These are phyloP conservation scores for Paspalum vaginatum DNA, from an alignment of 176 grass and related monocot species.

Conservation along the genomic window DNA sequence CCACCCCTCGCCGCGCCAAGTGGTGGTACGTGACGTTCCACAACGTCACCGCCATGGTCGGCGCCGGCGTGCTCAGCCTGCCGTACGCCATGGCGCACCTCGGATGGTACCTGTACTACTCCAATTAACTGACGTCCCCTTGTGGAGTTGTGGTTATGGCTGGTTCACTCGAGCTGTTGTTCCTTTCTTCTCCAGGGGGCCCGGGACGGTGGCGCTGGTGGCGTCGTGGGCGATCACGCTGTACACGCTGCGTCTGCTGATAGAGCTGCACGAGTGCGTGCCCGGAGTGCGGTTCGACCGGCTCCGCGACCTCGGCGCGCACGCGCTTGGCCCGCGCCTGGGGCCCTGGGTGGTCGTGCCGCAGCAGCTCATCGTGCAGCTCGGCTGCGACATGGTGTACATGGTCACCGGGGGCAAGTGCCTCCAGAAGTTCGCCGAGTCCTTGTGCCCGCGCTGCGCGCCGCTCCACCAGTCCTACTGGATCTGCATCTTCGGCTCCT, in stretches of 20 bases:
- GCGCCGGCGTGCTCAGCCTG: slow-evolving; percentile 77
- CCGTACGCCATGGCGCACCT: slow-evolving; percentile 73
- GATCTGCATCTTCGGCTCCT: slow-evolving; percentile 79
- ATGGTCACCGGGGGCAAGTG: slow-evolving; percentile 82
- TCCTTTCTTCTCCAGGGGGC: slow-evolving; percentile 23
- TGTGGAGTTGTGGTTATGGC: background rate
- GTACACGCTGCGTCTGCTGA: slow-evolving; percentile 87
- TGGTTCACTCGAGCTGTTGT: background rate
- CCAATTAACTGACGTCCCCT: too few species aligned
- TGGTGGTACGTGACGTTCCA: slow-evolving; percentile 79
- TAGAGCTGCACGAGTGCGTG: slow-evolving; percentile 90
- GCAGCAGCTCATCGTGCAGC: slow-evolving; percentile 81
- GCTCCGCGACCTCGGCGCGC: slow-evolving; percentile 79
- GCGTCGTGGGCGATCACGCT: slow-evolving; percentile 77
- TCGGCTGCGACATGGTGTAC: slow-evolving; percentile 72
- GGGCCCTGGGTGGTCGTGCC: slow-evolving; percentile 80
- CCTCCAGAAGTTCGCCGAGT: slow-evolving; percentile 64
- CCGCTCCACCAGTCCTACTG: slow-evolving; percentile 70
- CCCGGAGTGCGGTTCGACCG: slow-evolving; percentile 86
- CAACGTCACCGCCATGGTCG: slow-evolving; percentile 78
- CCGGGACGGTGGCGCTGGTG: slow-evolving; percentile 56
- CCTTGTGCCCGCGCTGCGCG: slow-evolving; percentile 32
- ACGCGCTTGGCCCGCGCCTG: slow-evolving; percentile 71
- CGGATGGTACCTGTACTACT: slow-evolving; percentile 49
- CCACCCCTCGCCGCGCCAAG: slow-evolving; percentile 50